phyloP scores from a whole-genome alignment of 1,284 basidiomycete species.

The Tetrapyrgos nigripes region DNA sequence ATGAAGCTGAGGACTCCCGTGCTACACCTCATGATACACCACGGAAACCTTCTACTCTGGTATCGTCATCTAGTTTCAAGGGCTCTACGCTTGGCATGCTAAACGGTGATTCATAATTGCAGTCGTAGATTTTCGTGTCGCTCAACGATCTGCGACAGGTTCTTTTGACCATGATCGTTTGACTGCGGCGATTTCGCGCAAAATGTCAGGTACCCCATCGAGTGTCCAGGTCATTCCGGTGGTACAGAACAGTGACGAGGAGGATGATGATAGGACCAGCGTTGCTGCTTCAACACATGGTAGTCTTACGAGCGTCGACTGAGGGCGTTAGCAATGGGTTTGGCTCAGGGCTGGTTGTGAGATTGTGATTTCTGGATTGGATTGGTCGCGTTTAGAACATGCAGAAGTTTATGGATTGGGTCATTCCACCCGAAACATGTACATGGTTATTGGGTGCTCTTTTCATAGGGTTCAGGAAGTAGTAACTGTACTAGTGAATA shows the following conservation, averaged over 20 bases:
- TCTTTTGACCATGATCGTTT: constrained; percentile 16
- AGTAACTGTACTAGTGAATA: background rate
- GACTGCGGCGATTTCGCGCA: constrained; percentile 7
- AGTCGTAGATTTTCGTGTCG: constrained; percentile 34
- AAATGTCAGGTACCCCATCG: constrained; percentile 28
- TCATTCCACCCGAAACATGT: no score
- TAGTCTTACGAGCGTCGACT: constrained; percentile 68
- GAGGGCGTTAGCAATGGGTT: constrained; percentile 16
- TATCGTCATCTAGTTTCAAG: constrained; percentile 26
- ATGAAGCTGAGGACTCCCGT: constrained; percentile 19
- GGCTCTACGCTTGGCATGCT: constrained; percentile 31
- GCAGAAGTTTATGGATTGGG: no score
- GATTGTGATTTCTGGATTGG: no score
- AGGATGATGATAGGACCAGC: constrained; percentile 42
- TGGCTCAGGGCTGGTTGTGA: no score
- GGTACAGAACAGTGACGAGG: constrained; percentile 27
- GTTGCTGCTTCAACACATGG: constrained; percentile 53
- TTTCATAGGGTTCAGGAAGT: background rate
- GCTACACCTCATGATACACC: constrained; percentile 20
- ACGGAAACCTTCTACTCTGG: constrained; percentile 13
- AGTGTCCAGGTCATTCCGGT: constrained; percentile 32
- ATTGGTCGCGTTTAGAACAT: no score
- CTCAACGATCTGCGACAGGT: constrained; percentile 38
- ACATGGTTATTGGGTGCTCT: no score
- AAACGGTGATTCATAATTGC: constrained; percentile 53